Conservation (phyloP, 2,329 filamentous ascomycete species). For the Capronia epimyces region DNA sequence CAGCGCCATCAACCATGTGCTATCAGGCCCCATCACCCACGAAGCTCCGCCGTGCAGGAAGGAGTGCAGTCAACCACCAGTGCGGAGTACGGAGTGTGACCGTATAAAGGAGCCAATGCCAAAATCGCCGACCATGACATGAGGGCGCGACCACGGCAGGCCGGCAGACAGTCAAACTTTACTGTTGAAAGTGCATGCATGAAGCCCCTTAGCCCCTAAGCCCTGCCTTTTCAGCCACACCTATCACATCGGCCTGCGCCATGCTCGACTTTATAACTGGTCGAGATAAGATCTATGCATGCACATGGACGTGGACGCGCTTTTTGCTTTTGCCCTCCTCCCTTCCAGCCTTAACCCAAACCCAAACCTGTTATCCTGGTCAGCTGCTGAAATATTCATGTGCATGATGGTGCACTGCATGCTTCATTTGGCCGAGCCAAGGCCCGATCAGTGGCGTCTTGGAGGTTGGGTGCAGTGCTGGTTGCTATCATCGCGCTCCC, state of each 20-base stretch:
- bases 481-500: neutral
- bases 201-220: neutral
- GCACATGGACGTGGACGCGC: too few relatives aligned
- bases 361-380: slow-evolving; percentile 12
- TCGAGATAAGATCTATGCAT: too few relatives aligned
- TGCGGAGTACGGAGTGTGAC: too few relatives aligned
- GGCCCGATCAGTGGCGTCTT: neutral
- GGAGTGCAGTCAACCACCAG: too few relatives aligned
- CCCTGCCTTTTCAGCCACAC: neutral
- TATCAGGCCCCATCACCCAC: too few relatives aligned
- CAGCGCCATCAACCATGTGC: too few relatives aligned
- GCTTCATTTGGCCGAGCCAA: slow-evolving; percentile 1
- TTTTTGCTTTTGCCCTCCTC: neutral
- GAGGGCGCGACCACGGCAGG: too few relatives aligned
- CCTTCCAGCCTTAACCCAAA: neutral
- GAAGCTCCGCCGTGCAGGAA: too few relatives aligned
- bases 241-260: too few relatives aligned
- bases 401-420: slow-evolving; percentile 15
- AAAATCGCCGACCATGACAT: too few relatives aligned
- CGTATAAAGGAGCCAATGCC: too few relatives aligned
- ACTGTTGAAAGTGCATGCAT: neutral
- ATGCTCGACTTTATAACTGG: too few relatives aligned
- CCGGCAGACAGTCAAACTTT: neutral
- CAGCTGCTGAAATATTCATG: neutral
- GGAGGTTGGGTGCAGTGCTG: neutral